phyloP scores from a whole-genome alignment of 2,329 filamentous ascomycete genomes.

The Beauveria asiatica region DNA sequence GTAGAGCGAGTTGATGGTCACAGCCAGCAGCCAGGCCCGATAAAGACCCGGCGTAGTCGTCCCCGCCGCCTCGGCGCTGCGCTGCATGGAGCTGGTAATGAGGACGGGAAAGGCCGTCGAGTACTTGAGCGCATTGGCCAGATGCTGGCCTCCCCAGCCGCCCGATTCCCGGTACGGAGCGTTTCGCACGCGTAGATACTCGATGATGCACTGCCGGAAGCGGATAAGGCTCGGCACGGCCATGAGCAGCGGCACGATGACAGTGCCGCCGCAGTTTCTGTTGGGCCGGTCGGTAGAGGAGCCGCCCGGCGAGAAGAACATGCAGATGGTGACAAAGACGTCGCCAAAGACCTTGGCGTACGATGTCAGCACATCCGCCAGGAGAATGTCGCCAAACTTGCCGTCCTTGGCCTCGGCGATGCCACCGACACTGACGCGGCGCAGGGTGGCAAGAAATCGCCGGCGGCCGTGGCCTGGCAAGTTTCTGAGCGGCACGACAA shows the following conservation, averaged over 20 bases:
- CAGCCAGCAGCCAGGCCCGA: constrained; percentile 60
- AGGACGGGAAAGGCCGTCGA: constrained; percentile 90
- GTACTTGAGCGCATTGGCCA: constrained; percentile 94
- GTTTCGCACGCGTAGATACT: constrained; percentile 65
- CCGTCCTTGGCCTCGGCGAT: constrained; percentile 80
- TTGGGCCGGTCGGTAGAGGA: constrained; percentile 76
- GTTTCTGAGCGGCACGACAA: constrained; percentile 63
- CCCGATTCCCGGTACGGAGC: constrained; percentile 44
- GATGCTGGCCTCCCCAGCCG: constrained; percentile 76
- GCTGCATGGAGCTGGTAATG: constrained; percentile 65
- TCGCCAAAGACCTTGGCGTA: constrained; percentile 91
- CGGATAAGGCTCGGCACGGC: constrained; percentile 77
- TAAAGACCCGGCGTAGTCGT: constrained; percentile 34
- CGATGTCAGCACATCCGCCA: constrained; percentile 89
- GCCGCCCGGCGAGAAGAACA: constrained; percentile 67
- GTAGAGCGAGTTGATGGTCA: constrained; percentile 78
- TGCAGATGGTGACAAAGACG: constrained; percentile 80
- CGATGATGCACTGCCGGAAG: constrained; percentile 83
- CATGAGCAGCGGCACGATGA: constrained; percentile 78
- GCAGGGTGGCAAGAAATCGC: constrained; percentile 66
- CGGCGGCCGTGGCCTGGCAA: constrained; percentile 62
- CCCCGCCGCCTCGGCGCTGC: constrained; percentile 40
- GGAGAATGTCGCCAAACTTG: constrained; percentile 87
- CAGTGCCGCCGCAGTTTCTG: constrained; percentile 68
- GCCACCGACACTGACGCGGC: constrained; percentile 74